phyloP scores from a whole-genome alignment of 2,329 filamentous ascomycete species.

The Colletotrichum theobromicola region DNA sequence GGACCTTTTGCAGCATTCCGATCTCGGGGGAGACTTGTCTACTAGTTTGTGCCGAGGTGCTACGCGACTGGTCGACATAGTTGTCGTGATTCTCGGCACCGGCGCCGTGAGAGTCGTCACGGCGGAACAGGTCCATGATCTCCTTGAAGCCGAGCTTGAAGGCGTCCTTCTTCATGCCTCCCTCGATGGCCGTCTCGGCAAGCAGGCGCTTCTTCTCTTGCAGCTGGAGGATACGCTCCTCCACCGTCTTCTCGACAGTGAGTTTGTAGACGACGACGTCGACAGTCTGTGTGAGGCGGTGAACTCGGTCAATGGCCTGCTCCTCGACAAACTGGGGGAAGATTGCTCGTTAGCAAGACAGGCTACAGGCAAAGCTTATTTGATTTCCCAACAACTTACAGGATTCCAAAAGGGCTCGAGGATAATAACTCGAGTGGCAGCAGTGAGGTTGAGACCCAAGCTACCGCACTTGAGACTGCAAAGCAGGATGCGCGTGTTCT shows the following conservation, averaged over 20 bases:
- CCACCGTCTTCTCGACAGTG: constrained; percentile 84
- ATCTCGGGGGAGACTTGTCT: constrained; percentile 11
- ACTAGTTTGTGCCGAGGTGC: not conserved
- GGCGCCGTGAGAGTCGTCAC: constrained; percentile 3
- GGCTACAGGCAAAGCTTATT: not conserved
- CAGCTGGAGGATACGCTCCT: constrained; percentile 92
- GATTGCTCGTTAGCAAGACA: not conserved
- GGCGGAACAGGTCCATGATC: constrained; percentile 82
- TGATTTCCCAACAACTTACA: constrained; percentile 48
- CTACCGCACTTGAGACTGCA: constrained; percentile 95
- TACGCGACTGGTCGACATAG: not conserved
- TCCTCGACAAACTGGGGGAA: constrained; percentile 86
- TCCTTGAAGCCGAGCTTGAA: constrained; percentile 92
- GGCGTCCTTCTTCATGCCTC: constrained; percentile 72
- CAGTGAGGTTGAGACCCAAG: constrained; percentile 91
- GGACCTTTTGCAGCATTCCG: not conserved
- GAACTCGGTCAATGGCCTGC: constrained; percentile 97
- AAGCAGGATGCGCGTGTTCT: constrained; percentile 79
- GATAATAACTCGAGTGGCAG: constrained; percentile 90
- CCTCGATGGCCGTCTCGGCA: constrained; percentile 90
- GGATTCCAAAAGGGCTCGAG: constrained; percentile 99
- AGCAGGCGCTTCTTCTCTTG: constrained; percentile 93
- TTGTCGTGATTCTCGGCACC: not conserved
- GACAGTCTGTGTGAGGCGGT: constrained; percentile 95
- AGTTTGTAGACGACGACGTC: constrained; percentile 96